These are phyloP conservation scores for Alloteropsis semialata DNA, from an alignment of 176 grass and related monocot genomes.

Conservation along the genomic window DNA sequence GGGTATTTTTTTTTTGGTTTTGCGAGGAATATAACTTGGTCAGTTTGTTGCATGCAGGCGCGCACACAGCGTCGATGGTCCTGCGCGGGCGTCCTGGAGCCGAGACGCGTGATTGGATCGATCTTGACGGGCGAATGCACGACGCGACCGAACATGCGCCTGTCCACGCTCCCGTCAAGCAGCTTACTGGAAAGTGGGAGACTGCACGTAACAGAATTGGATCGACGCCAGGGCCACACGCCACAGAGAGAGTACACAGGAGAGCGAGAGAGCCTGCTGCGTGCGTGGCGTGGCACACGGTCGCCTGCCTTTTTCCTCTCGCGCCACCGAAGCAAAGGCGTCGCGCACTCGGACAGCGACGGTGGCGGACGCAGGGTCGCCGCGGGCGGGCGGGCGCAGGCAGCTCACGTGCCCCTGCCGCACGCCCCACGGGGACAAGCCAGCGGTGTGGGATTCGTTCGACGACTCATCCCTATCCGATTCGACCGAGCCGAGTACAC, in stretches of 20 bases:
- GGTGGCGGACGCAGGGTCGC: not conserved
- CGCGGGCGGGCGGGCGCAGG: not conserved
- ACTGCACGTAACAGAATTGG: conserved; percentile 3
- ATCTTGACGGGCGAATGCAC: not conserved
- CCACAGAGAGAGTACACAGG: conserved; percentile 18
- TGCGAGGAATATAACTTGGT: not conserved
- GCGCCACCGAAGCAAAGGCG: not conserved
- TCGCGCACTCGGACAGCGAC: not conserved
- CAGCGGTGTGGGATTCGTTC: not conserved
- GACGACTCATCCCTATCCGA: not conserved
- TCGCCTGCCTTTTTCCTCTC: not conserved
- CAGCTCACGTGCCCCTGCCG: conserved; percentile 27
- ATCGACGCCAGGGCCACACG: not conserved
- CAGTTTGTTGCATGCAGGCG: not conserved
- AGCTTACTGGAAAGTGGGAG: not conserved
- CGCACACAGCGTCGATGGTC: not conserved
- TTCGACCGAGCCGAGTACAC: not conserved
- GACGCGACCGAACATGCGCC: conserved; percentile 23
- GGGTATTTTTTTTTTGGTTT: no score
- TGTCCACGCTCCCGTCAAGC: conserved; percentile 1
- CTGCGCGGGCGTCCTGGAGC: not conserved
- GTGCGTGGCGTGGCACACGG: not conserved
- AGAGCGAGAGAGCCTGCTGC: no score
- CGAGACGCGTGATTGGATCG: not conserved
- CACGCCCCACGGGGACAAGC: not conserved